phyloP scores from a whole-genome alignment of 192 early-diverging fungal species.

The Allomyces macrogynus region DNA sequence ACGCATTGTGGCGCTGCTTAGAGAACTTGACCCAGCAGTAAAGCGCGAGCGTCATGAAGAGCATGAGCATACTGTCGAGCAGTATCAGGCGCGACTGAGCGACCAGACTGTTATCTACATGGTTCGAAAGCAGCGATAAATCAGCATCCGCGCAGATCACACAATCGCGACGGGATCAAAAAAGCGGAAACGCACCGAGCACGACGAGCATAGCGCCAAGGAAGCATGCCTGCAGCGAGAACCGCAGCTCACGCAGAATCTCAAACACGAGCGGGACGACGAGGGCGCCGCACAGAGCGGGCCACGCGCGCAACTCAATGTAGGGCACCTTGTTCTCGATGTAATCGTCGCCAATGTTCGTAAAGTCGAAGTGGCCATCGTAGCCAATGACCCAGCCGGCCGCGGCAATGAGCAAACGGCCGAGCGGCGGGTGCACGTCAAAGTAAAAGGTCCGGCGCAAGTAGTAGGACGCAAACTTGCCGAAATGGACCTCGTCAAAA shows the following conservation, averaged over 20 bases:
- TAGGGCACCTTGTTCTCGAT: constrained; percentile 72
- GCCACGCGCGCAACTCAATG: constrained; percentile 55
- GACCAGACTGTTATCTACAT: constrained; percentile 69
- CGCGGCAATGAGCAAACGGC: constrained; percentile 71
- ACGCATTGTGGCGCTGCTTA: constrained; percentile 49
- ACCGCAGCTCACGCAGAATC: constrained; percentile 73
- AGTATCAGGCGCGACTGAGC: constrained; percentile 81
- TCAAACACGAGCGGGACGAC: constrained; percentile 56
- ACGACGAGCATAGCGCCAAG: constrained; percentile 59
- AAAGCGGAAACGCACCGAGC: constrained; percentile 40
- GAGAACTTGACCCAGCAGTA: constrained; percentile 79
- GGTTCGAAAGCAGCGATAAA: background rate
- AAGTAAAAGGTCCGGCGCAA: constrained; percentile 75
- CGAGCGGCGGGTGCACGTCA: constrained; percentile 93
- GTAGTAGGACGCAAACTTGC: constrained; percentile 92
- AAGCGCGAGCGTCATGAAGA: constrained; percentile 67
- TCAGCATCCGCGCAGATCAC: constrained; percentile 1
- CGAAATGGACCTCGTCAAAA: constrained; percentile 99
- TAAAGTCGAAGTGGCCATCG: constrained; percentile 85
- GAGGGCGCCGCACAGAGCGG: constrained; percentile 57
- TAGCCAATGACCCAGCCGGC: constrained; percentile 74
- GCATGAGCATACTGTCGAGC: constrained; percentile 78
- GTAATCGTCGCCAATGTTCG: constrained; percentile 85
- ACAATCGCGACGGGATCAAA: no score
- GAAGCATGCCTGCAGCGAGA: constrained; percentile 46